Percentiles rank a stretch among this genome's conserved stretches.
phyloP scores from a whole-genome alignment of 768 basidiomycete genomes.

The Rhizopogon salebrosus region DNA sequence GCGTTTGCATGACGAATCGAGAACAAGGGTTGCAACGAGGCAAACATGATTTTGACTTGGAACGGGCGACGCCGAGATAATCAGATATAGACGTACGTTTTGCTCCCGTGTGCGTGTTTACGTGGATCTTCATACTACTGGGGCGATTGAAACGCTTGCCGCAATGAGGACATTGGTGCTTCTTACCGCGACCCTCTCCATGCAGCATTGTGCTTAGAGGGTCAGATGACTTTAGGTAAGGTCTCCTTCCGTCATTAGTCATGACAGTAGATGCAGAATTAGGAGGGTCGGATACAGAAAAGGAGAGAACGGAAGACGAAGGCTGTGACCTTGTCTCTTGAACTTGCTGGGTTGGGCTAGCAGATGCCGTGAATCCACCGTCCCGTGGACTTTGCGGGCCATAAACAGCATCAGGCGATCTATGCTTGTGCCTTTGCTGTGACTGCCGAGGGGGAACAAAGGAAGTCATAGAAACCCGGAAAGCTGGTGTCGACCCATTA shows the following conservation, averaged over 20 bases:
- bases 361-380: background rate
- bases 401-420: constrained; percentile 9
- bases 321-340: constrained; percentile 14
- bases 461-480: constrained; percentile 31
- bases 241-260: constrained; percentile 22
- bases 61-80: background rate
- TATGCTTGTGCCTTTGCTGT: background rate
- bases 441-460: background rate
- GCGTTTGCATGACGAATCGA: background rate
- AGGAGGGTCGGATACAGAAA: constrained; percentile 28
- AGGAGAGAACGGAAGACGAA: constrained; percentile 29
- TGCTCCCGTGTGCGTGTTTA: constrained; percentile 37
- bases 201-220: constrained; percentile 22
- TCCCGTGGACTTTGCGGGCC: constrained; percentile 10
- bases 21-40: constrained; percentile 1
- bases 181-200: constrained; percentile 28
- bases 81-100: constrained; percentile 25
- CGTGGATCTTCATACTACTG: constrained; percentile 37
- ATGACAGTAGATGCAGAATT: constrained; percentile 20
- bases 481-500: constrained; percentile 31
- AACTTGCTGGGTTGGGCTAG: background rate
- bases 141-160: constrained; percentile 38
- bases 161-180: constrained; percentile 33
- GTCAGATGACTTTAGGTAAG: constrained; percentile 24
- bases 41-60: background rate